A percentile compares a stretch with the other conserved stretches of the same genome.
phyloP scores from a whole-genome alignment of 345 rosid genomes.

The Gossypium ekmanianum region DNA sequence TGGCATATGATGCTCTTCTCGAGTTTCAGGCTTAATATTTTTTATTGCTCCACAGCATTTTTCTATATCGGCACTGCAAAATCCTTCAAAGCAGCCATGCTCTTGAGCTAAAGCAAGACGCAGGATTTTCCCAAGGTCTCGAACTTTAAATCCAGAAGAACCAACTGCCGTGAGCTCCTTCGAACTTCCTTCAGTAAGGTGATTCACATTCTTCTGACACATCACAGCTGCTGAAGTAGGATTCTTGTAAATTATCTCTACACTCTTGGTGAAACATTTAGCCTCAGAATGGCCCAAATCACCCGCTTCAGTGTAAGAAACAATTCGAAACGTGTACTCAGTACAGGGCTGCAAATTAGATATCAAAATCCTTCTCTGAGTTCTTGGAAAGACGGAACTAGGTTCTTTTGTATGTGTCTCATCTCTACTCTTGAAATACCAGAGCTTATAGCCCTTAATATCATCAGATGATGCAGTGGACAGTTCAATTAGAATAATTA shows the following conservation, averaged over 20 bases:
- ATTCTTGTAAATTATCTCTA: conserved; percentile 55
- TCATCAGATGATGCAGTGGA: conserved; percentile 38
- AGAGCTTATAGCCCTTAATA: conserved; percentile 84
- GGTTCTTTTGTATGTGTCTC: conserved; percentile 56
- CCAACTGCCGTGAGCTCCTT: conserved; percentile 28
- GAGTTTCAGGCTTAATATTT: conserved; percentile 30
- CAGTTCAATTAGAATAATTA: conserved; percentile 60
- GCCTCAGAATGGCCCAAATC: conserved; percentile 67
- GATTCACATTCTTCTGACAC: conserved; percentile 33
- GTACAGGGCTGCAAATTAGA: conserved; percentile 87
- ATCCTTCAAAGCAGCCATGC: conserved; percentile 59
- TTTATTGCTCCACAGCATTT: conserved; percentile 49
- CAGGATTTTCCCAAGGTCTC: conserved; percentile 67
- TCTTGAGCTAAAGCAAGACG: conserved; percentile 70
- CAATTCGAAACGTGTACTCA: conserved; percentile 59
- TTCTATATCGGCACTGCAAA: conserved; percentile 57
- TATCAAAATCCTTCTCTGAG: conserved; percentile 68
- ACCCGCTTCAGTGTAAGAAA: conserved; percentile 54
- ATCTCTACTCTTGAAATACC: conserved; percentile 76
- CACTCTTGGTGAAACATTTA: conserved; percentile 60
- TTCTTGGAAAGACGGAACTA: conserved; percentile 50
- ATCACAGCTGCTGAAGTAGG: conserved; percentile 26
- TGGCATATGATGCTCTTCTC: conserved; percentile 40
- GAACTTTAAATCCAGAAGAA: conserved; percentile 62
- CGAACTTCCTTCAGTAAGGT: conserved; percentile 34